phyloP scores from a whole-genome alignment of 2,329 filamentous ascomycete species.

The Westerdykella sp. region DNA sequence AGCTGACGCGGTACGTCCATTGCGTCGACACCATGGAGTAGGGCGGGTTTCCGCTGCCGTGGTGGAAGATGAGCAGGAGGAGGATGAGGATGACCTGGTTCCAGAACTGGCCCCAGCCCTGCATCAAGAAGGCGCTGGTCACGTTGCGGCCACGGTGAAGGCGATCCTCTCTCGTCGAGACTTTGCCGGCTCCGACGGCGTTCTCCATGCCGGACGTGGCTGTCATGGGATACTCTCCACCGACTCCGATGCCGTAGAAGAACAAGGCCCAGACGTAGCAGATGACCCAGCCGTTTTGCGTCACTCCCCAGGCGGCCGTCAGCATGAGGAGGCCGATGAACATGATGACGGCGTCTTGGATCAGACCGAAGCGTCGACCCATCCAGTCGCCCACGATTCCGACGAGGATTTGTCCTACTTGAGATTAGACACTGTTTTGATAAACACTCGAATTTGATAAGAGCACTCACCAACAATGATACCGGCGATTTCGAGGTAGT shows the following conservation, averaged over 20 bases:
- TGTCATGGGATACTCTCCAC: conserved; percentile 94
- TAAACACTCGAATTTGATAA: neutral
- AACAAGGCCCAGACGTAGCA: conserved; percentile 95
- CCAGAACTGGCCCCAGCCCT: conserved; percentile 89
- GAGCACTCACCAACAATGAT: conserved; percentile 71
- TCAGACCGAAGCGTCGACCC: conserved; percentile 88
- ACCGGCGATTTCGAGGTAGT: conserved; percentile 87
- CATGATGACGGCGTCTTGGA: conserved; percentile 94
- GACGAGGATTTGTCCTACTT: conserved; percentile 63
- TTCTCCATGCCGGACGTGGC: conserved; percentile 94
- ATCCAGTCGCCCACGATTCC: conserved; percentile 76
- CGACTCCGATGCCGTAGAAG: conserved; percentile 70
- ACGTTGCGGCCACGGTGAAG: conserved; percentile 93
- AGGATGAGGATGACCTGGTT: conserved; percentile 90
- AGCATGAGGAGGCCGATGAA: conserved; percentile 87
- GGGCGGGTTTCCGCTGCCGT: conserved; percentile 65
- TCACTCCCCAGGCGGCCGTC: conserved; percentile 81
- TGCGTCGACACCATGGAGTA: conserved; percentile 74
- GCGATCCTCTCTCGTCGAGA: conserved; percentile 87
- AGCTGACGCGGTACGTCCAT: conserved; percentile 87
- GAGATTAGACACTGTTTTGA: conserved; percentile 2
- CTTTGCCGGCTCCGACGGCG: conserved; percentile 72
- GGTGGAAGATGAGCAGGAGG: conserved; percentile 81
- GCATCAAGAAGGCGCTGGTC: conserved; percentile 89
- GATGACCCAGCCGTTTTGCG: conserved; percentile 89